Conservation (phyloP, 192 early-diverging fungal species). For the Dissophora globulifera region DNA sequence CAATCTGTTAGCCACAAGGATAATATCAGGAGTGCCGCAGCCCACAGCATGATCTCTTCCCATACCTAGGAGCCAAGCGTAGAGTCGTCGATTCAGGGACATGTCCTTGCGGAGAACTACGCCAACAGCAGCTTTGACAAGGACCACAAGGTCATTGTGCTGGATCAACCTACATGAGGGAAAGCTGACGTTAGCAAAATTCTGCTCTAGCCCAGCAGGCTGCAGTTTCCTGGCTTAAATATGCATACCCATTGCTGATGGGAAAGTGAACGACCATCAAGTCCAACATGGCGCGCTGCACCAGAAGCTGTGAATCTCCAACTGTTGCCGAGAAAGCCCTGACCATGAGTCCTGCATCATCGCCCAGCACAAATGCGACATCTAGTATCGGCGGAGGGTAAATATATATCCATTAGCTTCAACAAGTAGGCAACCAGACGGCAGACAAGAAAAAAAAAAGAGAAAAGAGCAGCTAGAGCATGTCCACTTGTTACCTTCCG, state of each 20-base stretch:
- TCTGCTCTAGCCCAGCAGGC: background rate
- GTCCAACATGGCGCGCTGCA: constrained; percentile 86
- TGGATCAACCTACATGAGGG: constrained; percentile 61
- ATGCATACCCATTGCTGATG: constrained; percentile 63
- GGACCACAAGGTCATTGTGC: constrained; percentile 71
- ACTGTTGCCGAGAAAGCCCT: constrained; percentile 80
- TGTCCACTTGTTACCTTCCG: constrained; percentile 69
- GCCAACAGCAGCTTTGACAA: constrained; percentile 77
- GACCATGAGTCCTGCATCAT: constrained; percentile 74
- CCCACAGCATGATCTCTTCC: too few relatives aligned
- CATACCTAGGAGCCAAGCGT: constrained; percentile 86
- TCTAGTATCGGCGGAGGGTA: constrained; percentile 55
- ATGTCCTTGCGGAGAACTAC: constrained; percentile 93
- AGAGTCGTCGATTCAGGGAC: constrained; percentile 93
- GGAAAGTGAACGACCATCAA: constrained; percentile 80
- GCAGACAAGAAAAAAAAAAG: too few relatives aligned
- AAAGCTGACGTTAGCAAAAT: background rate
- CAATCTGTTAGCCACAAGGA: background rate
- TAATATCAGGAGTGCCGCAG: too few relatives aligned
- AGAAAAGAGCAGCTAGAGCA: background rate
- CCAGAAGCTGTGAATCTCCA: constrained; percentile 79
- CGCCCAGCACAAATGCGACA: constrained; percentile 74
- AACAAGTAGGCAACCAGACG: too few relatives aligned
- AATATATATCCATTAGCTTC: background rate
- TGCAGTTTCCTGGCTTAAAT: too few relatives aligned